phyloP scores from a whole-genome alignment of 2,329 filamentous ascomycete species.

The Aspergillus sp. region DNA sequence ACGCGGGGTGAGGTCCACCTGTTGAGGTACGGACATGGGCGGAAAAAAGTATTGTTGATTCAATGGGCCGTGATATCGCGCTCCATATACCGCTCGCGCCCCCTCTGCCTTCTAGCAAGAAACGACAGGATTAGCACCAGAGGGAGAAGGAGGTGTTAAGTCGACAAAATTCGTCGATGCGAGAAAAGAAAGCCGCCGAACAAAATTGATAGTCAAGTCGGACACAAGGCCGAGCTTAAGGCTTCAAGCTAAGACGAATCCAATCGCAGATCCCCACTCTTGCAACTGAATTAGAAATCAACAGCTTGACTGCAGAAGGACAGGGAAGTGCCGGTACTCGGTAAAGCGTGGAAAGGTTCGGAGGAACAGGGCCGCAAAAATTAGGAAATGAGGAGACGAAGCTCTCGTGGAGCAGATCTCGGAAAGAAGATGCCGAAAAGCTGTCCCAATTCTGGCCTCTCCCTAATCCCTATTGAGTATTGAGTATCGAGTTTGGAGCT shows the following conservation, averaged over 20 bases:
- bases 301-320: not conserved
- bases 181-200: not conserved
- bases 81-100: not conserved
- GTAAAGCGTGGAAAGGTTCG: not conserved
- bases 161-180: not conserved
- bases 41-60: not conserved
- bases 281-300: not conserved
- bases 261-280: not conserved
- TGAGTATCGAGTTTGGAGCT: too few species aligned
- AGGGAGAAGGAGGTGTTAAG: not conserved
- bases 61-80: not conserved
- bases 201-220: not conserved
- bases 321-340: not conserved
- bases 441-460: not conserved
- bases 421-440: slow-evolving; percentile 1
- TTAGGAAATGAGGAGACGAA: not conserved
- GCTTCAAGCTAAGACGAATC: not conserved
- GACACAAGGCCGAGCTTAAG: not conserved
- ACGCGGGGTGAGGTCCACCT: slow-evolving; percentile 1
- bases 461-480: not conserved
- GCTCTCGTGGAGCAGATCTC: not conserved
- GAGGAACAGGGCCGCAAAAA: not conserved
- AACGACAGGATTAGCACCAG: not conserved
- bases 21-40: slow-evolving; percentile 13
- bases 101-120: not conserved